Evolutionary conservation across 257 asterid species (phyloP).

Genomic region (Solanum appendiculatum): DNA sequence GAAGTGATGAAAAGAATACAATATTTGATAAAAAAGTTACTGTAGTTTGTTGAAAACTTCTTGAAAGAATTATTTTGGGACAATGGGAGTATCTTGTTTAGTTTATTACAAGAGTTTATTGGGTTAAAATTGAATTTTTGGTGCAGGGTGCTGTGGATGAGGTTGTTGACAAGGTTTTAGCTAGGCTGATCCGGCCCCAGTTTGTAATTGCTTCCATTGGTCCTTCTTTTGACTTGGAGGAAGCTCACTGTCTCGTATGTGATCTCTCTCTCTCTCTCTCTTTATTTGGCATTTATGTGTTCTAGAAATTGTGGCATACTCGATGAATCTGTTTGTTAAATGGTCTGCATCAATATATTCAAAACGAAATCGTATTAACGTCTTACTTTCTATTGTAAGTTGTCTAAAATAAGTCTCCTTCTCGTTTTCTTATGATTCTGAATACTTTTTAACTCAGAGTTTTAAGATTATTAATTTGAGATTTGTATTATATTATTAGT

Average conservation of each 20-base stretch:
- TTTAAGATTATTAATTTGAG: background rate
- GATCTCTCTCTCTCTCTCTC: background rate
- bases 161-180: constrained; percentile 61
- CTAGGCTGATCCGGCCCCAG: constrained; percentile 68
- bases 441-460: background rate
- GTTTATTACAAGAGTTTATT: background rate
- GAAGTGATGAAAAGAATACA: background rate
- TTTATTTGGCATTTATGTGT: background rate
- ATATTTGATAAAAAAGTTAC: background rate
- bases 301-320: background rate
- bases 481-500: background rate
- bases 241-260: constrained; percentile 42
- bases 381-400: background rate
- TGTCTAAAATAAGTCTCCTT: background rate
- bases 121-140: background rate
- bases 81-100: background rate
- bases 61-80: background rate
- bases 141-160: constrained; percentile 69
- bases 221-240: constrained; percentile 29
- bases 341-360: background rate
- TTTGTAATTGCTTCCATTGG: constrained; percentile 63
- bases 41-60: background rate
- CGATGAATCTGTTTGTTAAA: background rate
- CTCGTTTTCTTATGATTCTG: background rate
- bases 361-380: background rate